Conservation (phyloP, 441 rosid species). For the Flueggea neowawraea region DNA sequence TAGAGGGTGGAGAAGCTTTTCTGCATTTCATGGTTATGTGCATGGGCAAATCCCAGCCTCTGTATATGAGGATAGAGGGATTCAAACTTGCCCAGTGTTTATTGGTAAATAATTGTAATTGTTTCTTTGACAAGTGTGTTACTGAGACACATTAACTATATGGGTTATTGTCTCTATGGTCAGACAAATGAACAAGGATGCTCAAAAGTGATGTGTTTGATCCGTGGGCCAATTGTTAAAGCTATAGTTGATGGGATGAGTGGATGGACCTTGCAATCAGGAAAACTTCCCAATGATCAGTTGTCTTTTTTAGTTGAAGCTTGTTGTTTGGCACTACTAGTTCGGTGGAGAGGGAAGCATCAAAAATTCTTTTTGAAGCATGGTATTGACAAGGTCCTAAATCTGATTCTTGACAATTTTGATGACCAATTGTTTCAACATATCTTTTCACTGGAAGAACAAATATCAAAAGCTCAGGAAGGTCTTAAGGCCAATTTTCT, state of each 20-base stretch:
- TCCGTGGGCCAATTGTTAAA: constrained; percentile 55
- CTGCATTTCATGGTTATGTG: constrained; percentile 47
- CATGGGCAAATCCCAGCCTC: constrained; percentile 53
- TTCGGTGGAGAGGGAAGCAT: constrained; percentile 78
- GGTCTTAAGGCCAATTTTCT: constrained; percentile 46
- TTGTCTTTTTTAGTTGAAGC: constrained; percentile 64
- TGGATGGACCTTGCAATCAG: constrained; percentile 36
- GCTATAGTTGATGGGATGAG: constrained; percentile 58
- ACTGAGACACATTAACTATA: constrained; percentile 2
- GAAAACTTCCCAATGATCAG: constrained; percentile 47
- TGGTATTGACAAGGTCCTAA: constrained; percentile 51
- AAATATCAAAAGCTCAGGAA: constrained; percentile 48
- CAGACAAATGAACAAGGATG: constrained; percentile 72
- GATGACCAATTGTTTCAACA: constrained; percentile 25
- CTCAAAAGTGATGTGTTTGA: constrained; percentile 52
- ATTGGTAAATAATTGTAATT: constrained; percentile 44
- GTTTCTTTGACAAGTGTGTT: constrained; percentile 12
- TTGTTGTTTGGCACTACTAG: constrained; percentile 64
- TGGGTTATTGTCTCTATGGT: constrained; percentile 26
- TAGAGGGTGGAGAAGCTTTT: constrained; percentile 54
- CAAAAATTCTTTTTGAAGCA: constrained; percentile 67
- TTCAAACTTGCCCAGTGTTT: constrained; percentile 76
- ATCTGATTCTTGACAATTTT: constrained; percentile 55
- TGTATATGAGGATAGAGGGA: constrained; percentile 57
- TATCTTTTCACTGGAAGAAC: constrained; percentile 41